phyloP scores from a whole-genome alignment of 805 yeast species.

The Candida sanyiensis region DNA sequence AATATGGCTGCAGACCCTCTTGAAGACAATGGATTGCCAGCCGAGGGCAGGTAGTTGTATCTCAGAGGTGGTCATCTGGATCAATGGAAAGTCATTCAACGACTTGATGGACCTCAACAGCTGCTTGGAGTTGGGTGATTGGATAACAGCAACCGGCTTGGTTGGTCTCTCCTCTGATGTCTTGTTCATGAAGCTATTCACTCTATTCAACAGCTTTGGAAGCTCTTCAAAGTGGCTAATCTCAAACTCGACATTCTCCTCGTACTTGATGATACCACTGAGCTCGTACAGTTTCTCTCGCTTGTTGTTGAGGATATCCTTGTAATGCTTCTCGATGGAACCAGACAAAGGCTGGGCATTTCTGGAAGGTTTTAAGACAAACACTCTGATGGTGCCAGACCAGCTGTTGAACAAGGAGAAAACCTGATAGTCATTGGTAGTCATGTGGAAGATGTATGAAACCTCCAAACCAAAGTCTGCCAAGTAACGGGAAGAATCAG shows the following conservation, averaged over 20 bases:
- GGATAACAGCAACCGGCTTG: conserved; percentile 60
- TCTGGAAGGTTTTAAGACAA: conserved; percentile 61
- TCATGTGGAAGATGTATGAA: conserved; percentile 61
- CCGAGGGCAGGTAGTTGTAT: conserved; percentile 65
- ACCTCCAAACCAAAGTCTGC: conserved; percentile 49
- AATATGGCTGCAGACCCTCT: conserved; percentile 62
- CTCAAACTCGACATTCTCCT: conserved; percentile 48
- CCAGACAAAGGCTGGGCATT: conserved; percentile 61
- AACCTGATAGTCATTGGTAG: conserved; percentile 70
- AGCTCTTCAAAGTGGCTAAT: conserved; percentile 48
- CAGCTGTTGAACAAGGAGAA: conserved; percentile 63
- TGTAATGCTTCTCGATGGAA: conserved; percentile 48
- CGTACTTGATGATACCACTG: conserved; percentile 47
- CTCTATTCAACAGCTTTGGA: conserved; percentile 48
- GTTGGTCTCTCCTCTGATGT: conserved; percentile 63
- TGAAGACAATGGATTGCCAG: conserved; percentile 69
- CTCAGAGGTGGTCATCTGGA: conserved; percentile 55
- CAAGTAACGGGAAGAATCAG: conserved; percentile 49
- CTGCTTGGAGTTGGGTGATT: conserved; percentile 55
- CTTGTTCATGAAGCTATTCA: conserved; percentile 49
- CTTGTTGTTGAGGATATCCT: conserved; percentile 45
- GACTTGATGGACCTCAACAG: conserved; percentile 42
- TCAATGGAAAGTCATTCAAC: conserved; percentile 52
- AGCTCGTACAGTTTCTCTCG: conserved; percentile 37
- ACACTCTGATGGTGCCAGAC: conserved; percentile 44